A percentile compares a stretch with the other conserved stretches of the same genome.
Evolutionary conservation across 768 basidiomycete genomes (phyloP).

Genomic region (Termitomyces sp.): DNA sequence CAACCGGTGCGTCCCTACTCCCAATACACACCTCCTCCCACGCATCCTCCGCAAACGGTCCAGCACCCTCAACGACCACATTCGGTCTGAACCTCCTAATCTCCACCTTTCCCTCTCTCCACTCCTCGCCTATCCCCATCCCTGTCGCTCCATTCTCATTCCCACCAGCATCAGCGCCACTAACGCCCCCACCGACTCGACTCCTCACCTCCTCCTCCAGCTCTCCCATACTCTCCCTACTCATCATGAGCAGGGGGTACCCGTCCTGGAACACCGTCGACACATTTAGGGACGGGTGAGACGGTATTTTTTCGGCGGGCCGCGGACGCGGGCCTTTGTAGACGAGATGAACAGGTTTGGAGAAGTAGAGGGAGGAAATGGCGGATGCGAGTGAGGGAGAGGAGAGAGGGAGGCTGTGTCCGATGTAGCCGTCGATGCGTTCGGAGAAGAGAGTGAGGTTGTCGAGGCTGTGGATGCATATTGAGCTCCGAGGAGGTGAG

Average conservation of each 20-base stretch:
- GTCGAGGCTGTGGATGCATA: conserved; percentile 35
- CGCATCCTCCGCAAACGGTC: conserved; percentile 67
- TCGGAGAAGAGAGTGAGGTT: conserved; percentile 46
- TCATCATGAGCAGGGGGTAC: conserved; percentile 63
- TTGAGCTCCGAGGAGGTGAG: neutral
- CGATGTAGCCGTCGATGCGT: conserved; percentile 65
- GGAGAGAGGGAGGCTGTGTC: conserved; percentile 33
- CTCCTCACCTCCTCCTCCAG: conserved; percentile 43
- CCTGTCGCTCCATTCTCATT: neutral
- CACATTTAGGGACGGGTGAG: conserved; percentile 46
- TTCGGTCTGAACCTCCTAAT: conserved; percentile 59
- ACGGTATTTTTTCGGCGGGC: conserved; percentile 38
- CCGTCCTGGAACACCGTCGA: conserved; percentile 63
- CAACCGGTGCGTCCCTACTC: conserved; percentile 30
- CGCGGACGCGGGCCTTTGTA: conserved; percentile 62
- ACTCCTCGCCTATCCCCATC: conserved; percentile 12
- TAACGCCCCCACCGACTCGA: conserved; percentile 29
- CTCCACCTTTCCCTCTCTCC: conserved; percentile 9
- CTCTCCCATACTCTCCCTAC: conserved; percentile 56
- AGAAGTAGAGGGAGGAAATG: conserved; percentile 58
- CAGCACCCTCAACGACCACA: conserved; percentile 62
- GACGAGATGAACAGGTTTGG: conserved; percentile 53
- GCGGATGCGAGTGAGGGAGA: conserved; percentile 52
- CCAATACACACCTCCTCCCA: conserved; percentile 60
- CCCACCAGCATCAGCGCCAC: neutral